Evolutionary conservation across 768 basidiomycete species (phyloP).

Genomic region (Lentinula sp.): DNA sequence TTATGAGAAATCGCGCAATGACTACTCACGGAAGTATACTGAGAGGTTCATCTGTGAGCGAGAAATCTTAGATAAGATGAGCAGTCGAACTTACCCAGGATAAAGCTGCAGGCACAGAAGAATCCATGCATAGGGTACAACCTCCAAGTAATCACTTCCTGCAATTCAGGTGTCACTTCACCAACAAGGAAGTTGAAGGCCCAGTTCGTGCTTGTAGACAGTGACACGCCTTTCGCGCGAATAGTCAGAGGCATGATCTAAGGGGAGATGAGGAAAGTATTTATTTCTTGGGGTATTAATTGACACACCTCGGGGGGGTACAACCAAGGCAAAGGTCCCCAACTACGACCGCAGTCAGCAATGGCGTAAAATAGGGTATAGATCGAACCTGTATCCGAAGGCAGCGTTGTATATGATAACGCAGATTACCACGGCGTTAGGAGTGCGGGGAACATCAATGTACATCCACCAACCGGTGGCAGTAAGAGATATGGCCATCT

Average conservation of each 20-base stretch:
- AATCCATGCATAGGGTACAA: conserved; percentile 95
- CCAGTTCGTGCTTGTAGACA: conserved; percentile 90
- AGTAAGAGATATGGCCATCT: conserved; percentile 81
- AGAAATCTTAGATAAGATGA: conserved; percentile 6
- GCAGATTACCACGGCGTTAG: conserved; percentile 80
- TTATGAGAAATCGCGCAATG: not conserved
- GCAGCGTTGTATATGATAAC: conserved; percentile 93
- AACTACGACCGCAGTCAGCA: conserved; percentile 30
- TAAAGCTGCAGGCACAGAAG: conserved; percentile 82
- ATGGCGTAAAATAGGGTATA: not conserved
- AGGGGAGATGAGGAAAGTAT: conserved; percentile 1
- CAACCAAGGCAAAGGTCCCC: conserved; percentile 87
- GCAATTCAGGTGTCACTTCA: conserved; percentile 78
- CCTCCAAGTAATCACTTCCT: conserved; percentile 85
- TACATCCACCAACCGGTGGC: conserved; percentile 93
- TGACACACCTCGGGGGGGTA: conserved; percentile 74
- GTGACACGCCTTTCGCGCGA: conserved; percentile 91
- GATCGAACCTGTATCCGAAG: conserved; percentile 73
- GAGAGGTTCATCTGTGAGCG: not conserved
- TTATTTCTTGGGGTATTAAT: not conserved
- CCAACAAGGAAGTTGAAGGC: conserved; percentile 90
- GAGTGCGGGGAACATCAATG: conserved; percentile 79
- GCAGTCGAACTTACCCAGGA: conserved; percentile 48
- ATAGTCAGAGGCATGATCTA: conserved; percentile 87
- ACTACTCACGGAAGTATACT: conserved; percentile 72